A percentile compares a stretch with the other conserved stretches of the same genome.
phyloP scores from a whole-genome alignment of 1,284 basidiomycete species.

The Papiliotrema fonsecae region DNA sequence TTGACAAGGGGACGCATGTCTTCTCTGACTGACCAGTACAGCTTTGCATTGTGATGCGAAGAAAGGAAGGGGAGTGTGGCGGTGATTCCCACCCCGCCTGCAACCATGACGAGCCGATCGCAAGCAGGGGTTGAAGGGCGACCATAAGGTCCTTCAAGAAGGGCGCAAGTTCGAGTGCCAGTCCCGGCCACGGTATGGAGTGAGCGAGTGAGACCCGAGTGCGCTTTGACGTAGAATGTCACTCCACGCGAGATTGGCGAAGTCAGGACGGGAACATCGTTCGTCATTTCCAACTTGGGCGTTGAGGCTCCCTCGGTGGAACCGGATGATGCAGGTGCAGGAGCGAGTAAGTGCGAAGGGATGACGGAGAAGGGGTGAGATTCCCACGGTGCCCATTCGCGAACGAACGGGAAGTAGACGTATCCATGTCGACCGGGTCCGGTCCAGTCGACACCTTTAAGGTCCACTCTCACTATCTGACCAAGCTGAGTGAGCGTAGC shows the following conservation, averaged over 20 bases:
- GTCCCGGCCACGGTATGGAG: not conserved
- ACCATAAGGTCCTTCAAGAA: slow-evolving; percentile 12
- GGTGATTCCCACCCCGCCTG: slow-evolving; percentile 13
- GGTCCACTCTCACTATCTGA: slow-evolving; percentile 7
- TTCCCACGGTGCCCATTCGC: slow-evolving; percentile 10
- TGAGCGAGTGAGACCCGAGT: slow-evolving; percentile 1
- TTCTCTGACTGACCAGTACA: slow-evolving; percentile 5
- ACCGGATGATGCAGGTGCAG: not conserved
- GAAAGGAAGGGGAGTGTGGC: slow-evolving; percentile 7
- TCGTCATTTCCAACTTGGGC: not conserved
- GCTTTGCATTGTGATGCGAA: slow-evolving; percentile 6
- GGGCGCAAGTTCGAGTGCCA: not conserved
- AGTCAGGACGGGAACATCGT: not conserved
- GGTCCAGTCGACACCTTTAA: slow-evolving; percentile 4
- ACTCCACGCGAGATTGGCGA: not conserved
- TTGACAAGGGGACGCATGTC: not conserved
- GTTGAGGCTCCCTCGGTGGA: not conserved
- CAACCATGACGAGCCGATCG: slow-evolving; percentile 9
- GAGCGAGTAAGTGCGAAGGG: not conserved
- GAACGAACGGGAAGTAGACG: slow-evolving; percentile 8
- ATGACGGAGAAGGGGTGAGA: slow-evolving; percentile 12
- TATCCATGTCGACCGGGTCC: slow-evolving; percentile 6
- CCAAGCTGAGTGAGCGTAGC: slow-evolving; percentile 6
- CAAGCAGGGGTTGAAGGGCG: not conserved
- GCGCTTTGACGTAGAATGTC: slow-evolving; percentile 2